These are phyloP conservation scores for Durio zibethinus DNA, from an alignment of 345 rosid genomes.

Conservation along the genomic window DNA sequence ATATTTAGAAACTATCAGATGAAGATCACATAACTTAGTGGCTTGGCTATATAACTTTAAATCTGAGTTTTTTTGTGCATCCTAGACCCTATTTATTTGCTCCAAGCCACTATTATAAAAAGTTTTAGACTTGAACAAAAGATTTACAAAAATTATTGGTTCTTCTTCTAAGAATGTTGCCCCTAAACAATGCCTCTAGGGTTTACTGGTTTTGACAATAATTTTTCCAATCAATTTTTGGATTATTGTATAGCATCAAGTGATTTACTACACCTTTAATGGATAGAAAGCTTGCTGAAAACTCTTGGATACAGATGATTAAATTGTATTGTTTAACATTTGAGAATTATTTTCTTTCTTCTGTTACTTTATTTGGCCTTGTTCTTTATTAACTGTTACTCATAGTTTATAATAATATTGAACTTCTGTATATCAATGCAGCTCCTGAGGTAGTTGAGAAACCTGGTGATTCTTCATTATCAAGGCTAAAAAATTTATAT, in stretches of 20 bases:
- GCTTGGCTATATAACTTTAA: background rate
- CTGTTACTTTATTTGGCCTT: background rate
- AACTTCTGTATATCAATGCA: constrained; percentile 34
- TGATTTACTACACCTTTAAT: background rate
- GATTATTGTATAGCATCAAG: constrained; percentile 5
- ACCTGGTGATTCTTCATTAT: constrained; percentile 72
- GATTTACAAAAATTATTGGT: background rate
- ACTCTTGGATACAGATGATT: background rate
- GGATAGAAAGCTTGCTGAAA: constrained; percentile 1
- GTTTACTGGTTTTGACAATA: background rate
- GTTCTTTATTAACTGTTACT: background rate
- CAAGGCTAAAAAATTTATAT: constrained; percentile 56
- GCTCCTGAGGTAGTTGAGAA: constrained; percentile 94
- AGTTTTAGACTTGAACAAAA: background rate
- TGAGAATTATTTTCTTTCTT: background rate
- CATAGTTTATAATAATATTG: constrained; percentile 2
- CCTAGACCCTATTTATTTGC: background rate
- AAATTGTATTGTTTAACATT: background rate
- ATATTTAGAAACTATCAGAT: background rate
- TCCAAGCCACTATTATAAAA: background rate
- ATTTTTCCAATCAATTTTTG: background rate
- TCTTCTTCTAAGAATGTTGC: background rate
- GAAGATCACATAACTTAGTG: background rate
- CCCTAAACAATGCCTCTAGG: background rate
- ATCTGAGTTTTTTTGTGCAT: background rate